A percentile compares a stretch with the other conserved stretches of the same genome.
These are phyloP conservation scores for Ceratocystis lukuohia DNA, from an alignment of 2,329 filamentous ascomycete genomes.

Conservation along the genomic window DNA sequence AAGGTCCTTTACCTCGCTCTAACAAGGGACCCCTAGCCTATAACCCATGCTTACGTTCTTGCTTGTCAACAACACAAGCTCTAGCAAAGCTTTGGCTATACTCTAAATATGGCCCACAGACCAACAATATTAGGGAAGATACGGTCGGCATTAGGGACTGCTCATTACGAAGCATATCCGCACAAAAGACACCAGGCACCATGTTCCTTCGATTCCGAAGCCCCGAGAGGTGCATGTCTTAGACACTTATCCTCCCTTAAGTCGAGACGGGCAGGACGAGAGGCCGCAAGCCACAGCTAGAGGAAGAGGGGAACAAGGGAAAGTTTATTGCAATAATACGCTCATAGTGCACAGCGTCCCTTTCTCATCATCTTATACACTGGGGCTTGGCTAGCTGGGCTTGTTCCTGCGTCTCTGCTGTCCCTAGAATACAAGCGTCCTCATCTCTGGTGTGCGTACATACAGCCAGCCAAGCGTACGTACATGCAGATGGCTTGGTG, in stretches of 20 bases:
- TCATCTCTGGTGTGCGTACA: neutral
- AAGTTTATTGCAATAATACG: slow-evolving; percentile 1
- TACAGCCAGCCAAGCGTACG: neutral
- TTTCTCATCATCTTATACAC: neutral
- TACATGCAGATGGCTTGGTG: neutral
- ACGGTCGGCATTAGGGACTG: neutral
- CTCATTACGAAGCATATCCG: neutral
- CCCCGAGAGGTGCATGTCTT: neutral
- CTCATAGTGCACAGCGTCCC: neutral
- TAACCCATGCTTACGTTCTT: too few relatives aligned
- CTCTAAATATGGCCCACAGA: too few relatives aligned
- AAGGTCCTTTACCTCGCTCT: too few relatives aligned
- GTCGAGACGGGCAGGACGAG: neutral
- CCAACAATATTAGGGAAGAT: too few relatives aligned
- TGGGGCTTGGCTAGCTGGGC: neutral
- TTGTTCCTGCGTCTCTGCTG: neutral
- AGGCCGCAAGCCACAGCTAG: neutral
- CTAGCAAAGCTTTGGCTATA: too few relatives aligned
- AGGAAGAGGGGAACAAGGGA: neutral
- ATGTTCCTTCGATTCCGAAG: neutral
- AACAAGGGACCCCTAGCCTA: too few relatives aligned
- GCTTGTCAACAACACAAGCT: too few relatives aligned
- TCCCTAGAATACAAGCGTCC: neutral
- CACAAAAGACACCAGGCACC: neutral
- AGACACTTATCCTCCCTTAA: neutral